These are phyloP conservation scores for Botrytis tulipae DNA, from an alignment of 2,329 filamentous ascomycete species.

Conservation along the genomic window DNA sequence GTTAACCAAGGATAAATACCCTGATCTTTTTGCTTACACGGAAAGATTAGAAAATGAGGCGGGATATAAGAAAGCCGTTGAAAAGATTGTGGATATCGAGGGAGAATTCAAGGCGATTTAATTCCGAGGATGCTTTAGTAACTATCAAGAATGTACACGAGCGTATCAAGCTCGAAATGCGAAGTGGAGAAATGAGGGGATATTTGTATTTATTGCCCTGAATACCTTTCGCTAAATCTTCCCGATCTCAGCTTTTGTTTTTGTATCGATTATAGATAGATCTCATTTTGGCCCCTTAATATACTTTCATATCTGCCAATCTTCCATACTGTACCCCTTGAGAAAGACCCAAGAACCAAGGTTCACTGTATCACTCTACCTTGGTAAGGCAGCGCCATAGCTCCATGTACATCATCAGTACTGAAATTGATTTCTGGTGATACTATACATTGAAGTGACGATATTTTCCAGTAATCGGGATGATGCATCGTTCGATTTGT, in stretches of 20 bases:
- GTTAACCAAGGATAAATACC: slow-evolving; percentile 44
- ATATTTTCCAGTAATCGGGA: background rate
- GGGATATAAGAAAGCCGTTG: slow-evolving; percentile 47
- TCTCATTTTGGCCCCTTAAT: background rate
- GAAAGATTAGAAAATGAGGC: slow-evolving; percentile 45
- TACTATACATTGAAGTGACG: background rate
- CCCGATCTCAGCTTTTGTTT: no score
- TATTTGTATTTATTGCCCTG: background rate
- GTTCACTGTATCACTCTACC: background rate
- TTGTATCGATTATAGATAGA: background rate
- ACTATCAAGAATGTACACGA: background rate
- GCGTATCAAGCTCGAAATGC: background rate
- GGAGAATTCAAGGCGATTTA: slow-evolving; percentile 2
- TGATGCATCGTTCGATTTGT: background rate
- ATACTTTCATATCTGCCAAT: background rate
- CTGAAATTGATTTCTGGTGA: background rate
- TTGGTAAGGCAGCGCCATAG: background rate
- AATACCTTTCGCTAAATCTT: background rate
- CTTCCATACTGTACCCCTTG: background rate
- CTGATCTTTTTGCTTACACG: slow-evolving; percentile 47
- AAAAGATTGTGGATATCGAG: slow-evolving; percentile 41
- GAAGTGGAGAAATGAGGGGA: background rate
- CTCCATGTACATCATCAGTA: background rate
- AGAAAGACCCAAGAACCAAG: background rate
- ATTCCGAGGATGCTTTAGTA: background rate